Base-by-base conservation (phyloP, 2,329 filamentous ascomycete species). In the Botryotinia calthae region DNA sequence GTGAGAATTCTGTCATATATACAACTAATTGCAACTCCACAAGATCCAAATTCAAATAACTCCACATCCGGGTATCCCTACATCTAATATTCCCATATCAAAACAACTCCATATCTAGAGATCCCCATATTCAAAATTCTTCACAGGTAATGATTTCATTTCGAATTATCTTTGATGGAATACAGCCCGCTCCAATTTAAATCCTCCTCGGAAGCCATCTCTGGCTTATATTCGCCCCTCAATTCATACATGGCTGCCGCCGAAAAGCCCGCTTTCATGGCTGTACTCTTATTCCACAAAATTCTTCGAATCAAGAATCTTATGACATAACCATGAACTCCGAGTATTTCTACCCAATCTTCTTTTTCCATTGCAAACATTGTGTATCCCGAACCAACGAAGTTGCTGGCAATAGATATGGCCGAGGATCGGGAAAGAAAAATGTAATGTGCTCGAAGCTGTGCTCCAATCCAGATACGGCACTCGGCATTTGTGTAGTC, bases 301-400 rank as follows among this genome's bases (percentile, higher is more conserved):
- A 69, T 59, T 44, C 66, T 58, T 61, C 51, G 37, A 46, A 69
- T 69, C n/a, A 59, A 59, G 28, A 42, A 46, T 34, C 66, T 42
- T n/a, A 69, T 46, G 37, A 42, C 2, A 37, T 59, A 16, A 8
- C 67, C 54, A 59, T 69, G 67, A n/a, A 25, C 6, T 25, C 67
- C 67, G 28, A 69, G 67, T 22, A 37, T 46, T 5, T 58, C 28
- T 20, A 61, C n/a, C 67, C 67, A 69, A 22, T 18, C 37, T 25
- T 69, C 67, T 44, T 40, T 69, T 14, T 69, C 67, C 40, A 69
- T 69, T 0, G n/a, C 22, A 25, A 44, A 61, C 51, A 69, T 31
- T n/a, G 9, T 42, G 8, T 10, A 8, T 18, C 67, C 67, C 14
- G n/a, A 12, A 37, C 67, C 67, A 22, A 46, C 22, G 28, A 69